Conservation (phyloP, 2,329 filamentous ascomycete species). For the Penicillium sp. region DNA sequence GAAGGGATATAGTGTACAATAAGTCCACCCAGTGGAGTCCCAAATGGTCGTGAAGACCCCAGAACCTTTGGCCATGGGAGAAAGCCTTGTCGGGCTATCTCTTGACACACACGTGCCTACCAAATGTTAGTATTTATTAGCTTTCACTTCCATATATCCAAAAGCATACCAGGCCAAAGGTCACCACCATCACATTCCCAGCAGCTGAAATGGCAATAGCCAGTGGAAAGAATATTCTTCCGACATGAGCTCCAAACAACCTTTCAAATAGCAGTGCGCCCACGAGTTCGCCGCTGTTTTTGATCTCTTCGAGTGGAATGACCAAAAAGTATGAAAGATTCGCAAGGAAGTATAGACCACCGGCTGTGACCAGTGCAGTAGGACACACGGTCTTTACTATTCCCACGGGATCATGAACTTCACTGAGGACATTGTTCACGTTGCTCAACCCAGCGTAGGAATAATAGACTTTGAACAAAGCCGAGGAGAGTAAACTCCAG, state of each 20-base stretch:
- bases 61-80: conserved; percentile 62
- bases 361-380: conserved; percentile 61
- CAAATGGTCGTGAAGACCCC: conserved; percentile 66
- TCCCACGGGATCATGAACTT: conserved; percentile 66
- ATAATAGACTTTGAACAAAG: conserved; percentile 64
- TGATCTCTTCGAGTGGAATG: conserved; percentile 66
- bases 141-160: not conserved
- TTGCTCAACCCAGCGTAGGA: conserved; percentile 67
- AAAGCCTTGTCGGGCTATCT: conserved; percentile 70
- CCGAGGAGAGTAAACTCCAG: conserved; percentile 65
- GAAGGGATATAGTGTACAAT: conserved; percentile 69
- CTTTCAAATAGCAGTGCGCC: conserved; percentile 67
- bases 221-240: conserved; percentile 59
- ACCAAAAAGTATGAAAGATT: conserved; percentile 66
- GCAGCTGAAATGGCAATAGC: conserved; percentile 66
- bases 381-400: conserved; percentile 64
- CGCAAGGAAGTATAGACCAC: conserved; percentile 64
- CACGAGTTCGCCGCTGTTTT: conserved; percentile 64
- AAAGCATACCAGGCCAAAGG: conserved; percentile 62
- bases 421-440: conserved; percentile 69
- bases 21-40: conserved; percentile 66
- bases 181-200: conserved; percentile 72
- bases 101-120: conserved; percentile 68
- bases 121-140: conserved; percentile 4
- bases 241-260: conserved; percentile 60